Evolutionary conservation across 352 stramenopile species (phyloP).

Genomic region (Blastocystis hominis): DNA sequence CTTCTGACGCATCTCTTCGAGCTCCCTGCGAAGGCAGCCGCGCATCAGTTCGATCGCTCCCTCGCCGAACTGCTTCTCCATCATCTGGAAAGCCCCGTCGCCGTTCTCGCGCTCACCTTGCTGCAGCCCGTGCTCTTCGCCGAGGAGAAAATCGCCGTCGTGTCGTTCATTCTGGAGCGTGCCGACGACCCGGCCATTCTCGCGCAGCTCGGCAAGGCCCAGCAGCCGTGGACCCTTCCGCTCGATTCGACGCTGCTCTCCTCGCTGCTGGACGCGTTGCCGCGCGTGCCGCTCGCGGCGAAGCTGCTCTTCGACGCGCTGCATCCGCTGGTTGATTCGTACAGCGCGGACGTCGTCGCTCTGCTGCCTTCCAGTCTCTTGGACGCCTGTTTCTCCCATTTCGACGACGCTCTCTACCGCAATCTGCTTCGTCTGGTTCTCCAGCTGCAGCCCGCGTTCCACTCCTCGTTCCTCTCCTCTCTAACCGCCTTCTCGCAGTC

Average conservation of each 20-base stretch:
- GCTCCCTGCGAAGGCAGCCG: neutral
- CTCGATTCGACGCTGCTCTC: neutral
- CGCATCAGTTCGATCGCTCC: neutral
- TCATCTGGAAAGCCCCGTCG: neutral
- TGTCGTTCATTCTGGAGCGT: neutral
- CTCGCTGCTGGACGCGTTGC: neutral
- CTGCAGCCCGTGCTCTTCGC: neutral
- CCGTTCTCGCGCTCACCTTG: neutral
- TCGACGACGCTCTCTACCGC: neutral
- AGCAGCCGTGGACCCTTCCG: neutral
- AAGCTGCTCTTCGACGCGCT: neutral
- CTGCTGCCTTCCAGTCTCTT: neutral
- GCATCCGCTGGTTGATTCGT: neutral
- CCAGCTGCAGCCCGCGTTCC: neutral
- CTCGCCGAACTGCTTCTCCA: neutral
- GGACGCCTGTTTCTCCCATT: neutral
- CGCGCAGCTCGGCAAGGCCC: neutral
- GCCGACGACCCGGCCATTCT: neutral
- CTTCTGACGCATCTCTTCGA: neutral
- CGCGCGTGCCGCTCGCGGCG: neutral
- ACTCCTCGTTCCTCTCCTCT: neutral
- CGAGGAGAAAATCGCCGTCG: conserved; percentile 7
- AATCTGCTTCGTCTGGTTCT: neutral
- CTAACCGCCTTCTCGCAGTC: neutral
- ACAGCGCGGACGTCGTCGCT: neutral